Conservation (phyloP, 2,329 filamentous ascomycete genomes). For the Aspergillus sp. region DNA sequence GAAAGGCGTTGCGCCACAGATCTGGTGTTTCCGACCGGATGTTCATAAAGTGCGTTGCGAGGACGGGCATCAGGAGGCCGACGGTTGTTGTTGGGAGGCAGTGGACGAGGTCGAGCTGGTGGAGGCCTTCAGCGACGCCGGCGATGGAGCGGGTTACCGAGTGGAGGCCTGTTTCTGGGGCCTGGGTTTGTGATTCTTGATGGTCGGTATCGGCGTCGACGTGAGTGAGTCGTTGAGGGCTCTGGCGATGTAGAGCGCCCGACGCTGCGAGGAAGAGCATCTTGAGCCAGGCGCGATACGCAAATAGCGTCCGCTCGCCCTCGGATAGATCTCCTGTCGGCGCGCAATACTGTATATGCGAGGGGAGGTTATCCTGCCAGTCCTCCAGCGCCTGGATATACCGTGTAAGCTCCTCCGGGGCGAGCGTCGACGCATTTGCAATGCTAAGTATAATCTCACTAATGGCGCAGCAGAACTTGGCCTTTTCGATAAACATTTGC, state of each 20-base stretch:
- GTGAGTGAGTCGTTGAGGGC: background rate
- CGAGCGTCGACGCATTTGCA: background rate
- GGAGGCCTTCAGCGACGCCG: constrained; percentile 72
- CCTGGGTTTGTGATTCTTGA: too few species aligned
- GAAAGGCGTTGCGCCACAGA: constrained; percentile 14
- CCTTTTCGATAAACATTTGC: constrained; percentile 81
- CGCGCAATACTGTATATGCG: constrained; percentile 48
- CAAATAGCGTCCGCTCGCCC: constrained; percentile 2
- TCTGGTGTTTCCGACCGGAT: constrained; percentile 49
- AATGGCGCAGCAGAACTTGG: constrained; percentile 79
- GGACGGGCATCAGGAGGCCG: constrained; percentile 79
- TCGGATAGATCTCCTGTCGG: constrained; percentile 36
- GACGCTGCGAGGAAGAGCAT: constrained; percentile 7
- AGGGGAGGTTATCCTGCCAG: constrained; percentile 26
- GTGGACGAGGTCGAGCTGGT: constrained; percentile 68
- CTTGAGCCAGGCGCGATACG: constrained; percentile 9
- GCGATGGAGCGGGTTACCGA: constrained; percentile 73
- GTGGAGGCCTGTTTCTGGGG: constrained; percentile 40
- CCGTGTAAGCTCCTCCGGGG: background rate
- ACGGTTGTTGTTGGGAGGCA: constrained; percentile 82
- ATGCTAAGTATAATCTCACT: constrained; percentile 67
- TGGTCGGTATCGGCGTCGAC: too few species aligned
- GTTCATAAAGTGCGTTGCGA: constrained; percentile 84
- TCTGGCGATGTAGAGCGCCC: background rate
- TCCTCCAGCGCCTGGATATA: constrained; percentile 12